phyloP scores from a whole-genome alignment of 1,139 yeast species.

The Pichia terricola region DNA sequence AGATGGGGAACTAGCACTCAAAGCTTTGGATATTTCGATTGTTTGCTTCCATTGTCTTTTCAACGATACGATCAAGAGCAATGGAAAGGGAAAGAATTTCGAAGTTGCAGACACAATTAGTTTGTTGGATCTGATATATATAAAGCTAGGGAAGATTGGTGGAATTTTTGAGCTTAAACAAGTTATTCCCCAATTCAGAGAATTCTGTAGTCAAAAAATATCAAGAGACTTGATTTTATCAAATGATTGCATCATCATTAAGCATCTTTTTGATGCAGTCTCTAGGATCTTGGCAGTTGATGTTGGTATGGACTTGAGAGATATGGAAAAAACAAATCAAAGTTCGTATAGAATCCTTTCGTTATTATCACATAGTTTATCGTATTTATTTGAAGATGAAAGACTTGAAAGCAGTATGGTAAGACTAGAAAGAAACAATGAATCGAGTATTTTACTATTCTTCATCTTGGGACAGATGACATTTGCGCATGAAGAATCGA shows the following conservation, averaged over 20 bases:
- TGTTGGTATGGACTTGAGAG: slow-evolving; percentile 2
- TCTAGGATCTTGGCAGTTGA: slow-evolving; percentile 2
- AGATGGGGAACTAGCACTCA: neutral
- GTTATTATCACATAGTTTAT: slow-evolving; percentile 3
- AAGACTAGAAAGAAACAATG: slow-evolving; percentile 2
- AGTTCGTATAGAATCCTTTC: slow-evolving; percentile 3
- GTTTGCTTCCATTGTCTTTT: slow-evolving; percentile 11
- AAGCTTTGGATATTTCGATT: slow-evolving; percentile 8
- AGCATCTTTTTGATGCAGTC: slow-evolving; percentile 2
- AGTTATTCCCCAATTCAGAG: slow-evolving; percentile 6
- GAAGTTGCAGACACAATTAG: neutral
- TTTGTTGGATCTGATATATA: slow-evolving; percentile 4
- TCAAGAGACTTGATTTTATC: neutral
- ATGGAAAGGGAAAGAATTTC: neutral
- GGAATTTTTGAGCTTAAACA: slow-evolving; percentile 8
- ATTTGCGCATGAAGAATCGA: slow-evolving; percentile 1
- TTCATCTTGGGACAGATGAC: slow-evolving; percentile 6
- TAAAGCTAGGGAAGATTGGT: slow-evolving; percentile 10
- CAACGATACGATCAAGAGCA: slow-evolving; percentile 1
- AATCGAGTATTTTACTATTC: slow-evolving; percentile 1
- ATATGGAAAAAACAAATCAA: neutral
- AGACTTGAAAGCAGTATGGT: slow-evolving; percentile 3
- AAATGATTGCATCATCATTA: slow-evolving; percentile 1
- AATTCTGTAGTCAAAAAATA: slow-evolving; percentile 2
- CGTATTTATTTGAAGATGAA: slow-evolving; percentile 5